Base-by-base conservation (phyloP, 192 early-diverging fungal species). In the Coemansia sp. region DNA sequence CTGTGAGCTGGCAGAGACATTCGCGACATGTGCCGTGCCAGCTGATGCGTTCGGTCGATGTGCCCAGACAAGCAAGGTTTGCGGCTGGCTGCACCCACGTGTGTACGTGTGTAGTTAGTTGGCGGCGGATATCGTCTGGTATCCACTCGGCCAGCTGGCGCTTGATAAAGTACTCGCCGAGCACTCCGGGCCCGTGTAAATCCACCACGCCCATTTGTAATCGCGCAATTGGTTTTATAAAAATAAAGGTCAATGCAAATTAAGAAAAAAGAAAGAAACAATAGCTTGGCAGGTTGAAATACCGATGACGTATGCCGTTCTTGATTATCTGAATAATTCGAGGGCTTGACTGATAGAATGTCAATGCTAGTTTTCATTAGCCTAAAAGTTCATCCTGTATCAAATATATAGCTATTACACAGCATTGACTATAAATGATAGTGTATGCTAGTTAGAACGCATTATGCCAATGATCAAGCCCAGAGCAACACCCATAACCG, bases 61-160 rank as follows among this genome's bases (percentile, higher is more conserved):
- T 48, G 38, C 22, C n/a, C 32, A 38, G 23, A 12, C 45, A 11
- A 50, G 29, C 32, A 64, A 23, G 0, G 32, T 35, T 8, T 21
- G 25, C 25, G 19, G 23, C 12, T 5, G 35, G 52, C 27, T 39
- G 23, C 2, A 74, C 73, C 78, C 78, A 81, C 5, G 24, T 63
- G 60, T 81, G 78, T 21, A 21, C 19, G 62, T 58, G 49, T 81
- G 78, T 19, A 17, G 54, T n/a, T 17, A 72, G 32, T 32, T 74
- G 68, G 7, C 39, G 19, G 9, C 23, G 58, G 10, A 81, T 57
- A 22, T 66, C 60, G 17, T 49, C 43, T 1, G 78, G 73, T 5
- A 72, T 1, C 78, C 78, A 81, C 45, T 62, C 66, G 35, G 51
- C 39, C 10, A 81, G 60, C 64, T 69, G 73, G 12, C 59, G 61